These are phyloP conservation scores for Talaromyces sp. DNA, from an alignment of 2,329 filamentous ascomycete species.

Conservation along the genomic window DNA sequence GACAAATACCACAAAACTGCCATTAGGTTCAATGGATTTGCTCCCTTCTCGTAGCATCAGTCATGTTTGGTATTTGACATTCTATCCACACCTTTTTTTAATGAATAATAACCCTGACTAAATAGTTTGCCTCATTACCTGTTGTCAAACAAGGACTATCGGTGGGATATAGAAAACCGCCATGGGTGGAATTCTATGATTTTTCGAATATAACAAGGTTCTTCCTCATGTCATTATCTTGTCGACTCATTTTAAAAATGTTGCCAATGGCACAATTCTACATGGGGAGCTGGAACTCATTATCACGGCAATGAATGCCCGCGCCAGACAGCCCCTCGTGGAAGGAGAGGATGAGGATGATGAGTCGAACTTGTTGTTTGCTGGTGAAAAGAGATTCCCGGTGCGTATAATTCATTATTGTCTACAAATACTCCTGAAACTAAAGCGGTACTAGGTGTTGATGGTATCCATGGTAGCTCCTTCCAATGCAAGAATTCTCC, in stretches of 20 bases:
- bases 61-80: background rate
- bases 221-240: conserved; percentile 3
- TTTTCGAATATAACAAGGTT: background rate
- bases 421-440: background rate
- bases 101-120: background rate
- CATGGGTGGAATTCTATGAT: background rate
- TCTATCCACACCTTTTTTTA: background rate
- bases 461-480: conserved; percentile 1
- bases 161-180: background rate
- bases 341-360: background rate
- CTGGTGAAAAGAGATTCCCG: background rate
- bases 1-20: background rate
- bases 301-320: conserved; percentile 2
- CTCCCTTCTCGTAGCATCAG: background rate
- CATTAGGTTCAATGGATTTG: background rate
- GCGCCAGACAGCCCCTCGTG: background rate
- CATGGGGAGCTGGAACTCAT: background rate
- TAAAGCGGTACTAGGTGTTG: conserved; percentile 4
- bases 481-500: background rate
- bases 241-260: background rate
- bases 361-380: background rate
- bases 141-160: background rate
- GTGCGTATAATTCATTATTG: background rate
- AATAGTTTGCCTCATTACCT: background rate
- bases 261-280: conserved; percentile 1